phyloP scores from a whole-genome alignment of 306 rosid genomes.

The Dryas alaskensis region DNA sequence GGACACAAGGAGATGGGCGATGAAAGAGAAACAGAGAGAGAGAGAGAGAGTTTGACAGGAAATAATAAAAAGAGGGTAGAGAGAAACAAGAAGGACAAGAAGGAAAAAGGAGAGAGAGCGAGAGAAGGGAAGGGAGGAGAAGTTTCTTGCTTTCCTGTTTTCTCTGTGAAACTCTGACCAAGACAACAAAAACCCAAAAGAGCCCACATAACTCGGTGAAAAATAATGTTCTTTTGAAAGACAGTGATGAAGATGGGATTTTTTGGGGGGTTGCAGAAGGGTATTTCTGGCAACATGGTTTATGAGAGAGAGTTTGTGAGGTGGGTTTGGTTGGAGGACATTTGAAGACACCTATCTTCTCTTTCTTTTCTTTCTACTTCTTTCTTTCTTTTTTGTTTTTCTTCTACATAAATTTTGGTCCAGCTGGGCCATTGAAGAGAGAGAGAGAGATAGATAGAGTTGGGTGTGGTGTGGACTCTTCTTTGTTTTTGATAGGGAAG shows the following conservation, averaged over 20 bases:
- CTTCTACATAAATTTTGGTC: slow-evolving; percentile 77
- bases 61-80: slow-evolving; percentile 24
- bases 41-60: slow-evolving; percentile 26
- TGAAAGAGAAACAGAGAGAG: slow-evolving; percentile 6
- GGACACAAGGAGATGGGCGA: background rate
- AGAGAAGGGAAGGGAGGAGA: slow-evolving; percentile 32
- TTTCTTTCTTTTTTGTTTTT: slow-evolving; percentile 37
- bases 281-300: slow-evolving; percentile 72
- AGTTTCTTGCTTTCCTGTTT: slow-evolving; percentile 80
- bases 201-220: slow-evolving; percentile 99
- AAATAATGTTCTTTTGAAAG: slow-evolving; percentile 67
- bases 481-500: slow-evolving; percentile 41
- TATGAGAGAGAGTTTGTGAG: slow-evolving; percentile 44
- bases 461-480: slow-evolving; percentile 58
- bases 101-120: slow-evolving; percentile 16
- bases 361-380: slow-evolving; percentile 39
- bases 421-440: slow-evolving; percentile 94
- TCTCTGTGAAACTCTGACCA: slow-evolving; percentile 95
- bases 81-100: slow-evolving; percentile 24
- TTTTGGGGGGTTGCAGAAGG: slow-evolving; percentile 99
- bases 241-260: slow-evolving; percentile 96
- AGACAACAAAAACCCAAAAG: slow-evolving; percentile 76
- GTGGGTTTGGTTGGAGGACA: slow-evolving; percentile 98
- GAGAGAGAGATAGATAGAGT: slow-evolving; percentile 29
- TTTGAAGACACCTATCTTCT: slow-evolving; percentile 66